Evolutionary conservation across 2,329 filamentous ascomycete genomes (phyloP).

Genomic region (Fusarium metavorans): DNA sequence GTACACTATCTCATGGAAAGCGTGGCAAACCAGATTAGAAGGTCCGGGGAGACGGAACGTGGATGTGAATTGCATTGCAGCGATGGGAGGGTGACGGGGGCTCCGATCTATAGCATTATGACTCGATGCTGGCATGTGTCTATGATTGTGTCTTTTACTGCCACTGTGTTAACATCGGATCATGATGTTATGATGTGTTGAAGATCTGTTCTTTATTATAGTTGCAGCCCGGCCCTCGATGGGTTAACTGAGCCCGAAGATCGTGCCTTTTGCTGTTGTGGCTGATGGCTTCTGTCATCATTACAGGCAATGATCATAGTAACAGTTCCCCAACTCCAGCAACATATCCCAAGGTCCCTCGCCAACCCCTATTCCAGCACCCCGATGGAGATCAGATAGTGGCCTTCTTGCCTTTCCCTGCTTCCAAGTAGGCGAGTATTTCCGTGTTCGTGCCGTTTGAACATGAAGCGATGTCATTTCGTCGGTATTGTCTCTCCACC

Average conservation of each 20-base stretch:
- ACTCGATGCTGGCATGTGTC: too few species aligned
- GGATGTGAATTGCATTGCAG: background rate
- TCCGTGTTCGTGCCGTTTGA: background rate
- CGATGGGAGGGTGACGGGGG: background rate
- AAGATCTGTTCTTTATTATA: too few species aligned
- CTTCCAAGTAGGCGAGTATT: background rate
- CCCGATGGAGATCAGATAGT: background rate
- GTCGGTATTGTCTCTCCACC: background rate
- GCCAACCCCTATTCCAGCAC: background rate
- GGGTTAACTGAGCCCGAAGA: too few species aligned
- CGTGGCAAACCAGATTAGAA: background rate
- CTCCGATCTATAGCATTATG: background rate
- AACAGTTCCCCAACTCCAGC: too few species aligned
- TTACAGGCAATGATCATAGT: too few species aligned
- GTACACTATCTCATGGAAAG: background rate
- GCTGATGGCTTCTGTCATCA: too few species aligned
- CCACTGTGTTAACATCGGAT: too few species aligned
- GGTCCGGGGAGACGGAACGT: background rate
- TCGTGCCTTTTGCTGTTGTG: too few species aligned
- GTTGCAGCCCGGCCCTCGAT: too few species aligned
- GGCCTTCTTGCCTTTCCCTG: too few species aligned
- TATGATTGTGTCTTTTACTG: too few species aligned
- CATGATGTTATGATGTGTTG: too few species aligned
- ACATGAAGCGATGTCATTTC: background rate
- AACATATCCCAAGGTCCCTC: background rate